Conservation (phyloP, 1,139 yeast species). For the Yamadazyma sp. region DNA sequence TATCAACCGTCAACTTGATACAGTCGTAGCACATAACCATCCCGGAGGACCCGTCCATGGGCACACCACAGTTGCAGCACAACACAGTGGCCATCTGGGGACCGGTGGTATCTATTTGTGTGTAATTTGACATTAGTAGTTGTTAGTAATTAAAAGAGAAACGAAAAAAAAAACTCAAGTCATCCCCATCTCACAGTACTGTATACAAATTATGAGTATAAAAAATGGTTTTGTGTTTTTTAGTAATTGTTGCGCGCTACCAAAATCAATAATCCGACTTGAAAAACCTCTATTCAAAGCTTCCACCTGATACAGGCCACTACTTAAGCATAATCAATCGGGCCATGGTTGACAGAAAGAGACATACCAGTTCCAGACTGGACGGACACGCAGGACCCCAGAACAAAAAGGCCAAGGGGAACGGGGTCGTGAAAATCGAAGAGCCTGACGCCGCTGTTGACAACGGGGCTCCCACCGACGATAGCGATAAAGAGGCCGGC, state of each 20-base stretch:
- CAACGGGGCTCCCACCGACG: constrained; percentile 6
- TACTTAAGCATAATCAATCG: constrained; percentile 2
- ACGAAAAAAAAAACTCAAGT: constrained; percentile 1
- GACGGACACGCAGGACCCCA: constrained; percentile 7
- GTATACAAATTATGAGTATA: too few species aligned
- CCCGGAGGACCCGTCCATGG: constrained; percentile 94
- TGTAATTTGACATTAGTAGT: constrained; percentile 47
- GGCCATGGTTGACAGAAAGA: constrained; percentile 35
- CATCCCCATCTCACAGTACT: constrained; percentile 3
- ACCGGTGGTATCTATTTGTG: constrained; percentile 37
- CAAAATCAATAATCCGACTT: neutral
- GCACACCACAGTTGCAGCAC: constrained; percentile 98
- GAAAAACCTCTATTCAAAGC: too few species aligned
- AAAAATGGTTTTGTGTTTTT: too few species aligned
- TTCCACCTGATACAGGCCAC: too few species aligned
- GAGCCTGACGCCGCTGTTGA: constrained; percentile 14
- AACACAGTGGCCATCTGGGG: constrained; percentile 72
- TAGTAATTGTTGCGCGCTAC: neutral
- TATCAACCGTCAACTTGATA: constrained; percentile 89
- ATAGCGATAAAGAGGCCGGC: constrained; percentile 5
- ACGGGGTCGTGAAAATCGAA: constrained; percentile 7
- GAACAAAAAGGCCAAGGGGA: constrained; percentile 3
- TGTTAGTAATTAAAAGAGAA: neutral
- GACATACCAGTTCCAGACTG: constrained; percentile 16
- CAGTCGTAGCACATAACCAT: constrained; percentile 97